These are phyloP conservation scores for Pleomassaria siparia DNA, from an alignment of 2,329 filamentous ascomycete genomes.

Conservation along the genomic window DNA sequence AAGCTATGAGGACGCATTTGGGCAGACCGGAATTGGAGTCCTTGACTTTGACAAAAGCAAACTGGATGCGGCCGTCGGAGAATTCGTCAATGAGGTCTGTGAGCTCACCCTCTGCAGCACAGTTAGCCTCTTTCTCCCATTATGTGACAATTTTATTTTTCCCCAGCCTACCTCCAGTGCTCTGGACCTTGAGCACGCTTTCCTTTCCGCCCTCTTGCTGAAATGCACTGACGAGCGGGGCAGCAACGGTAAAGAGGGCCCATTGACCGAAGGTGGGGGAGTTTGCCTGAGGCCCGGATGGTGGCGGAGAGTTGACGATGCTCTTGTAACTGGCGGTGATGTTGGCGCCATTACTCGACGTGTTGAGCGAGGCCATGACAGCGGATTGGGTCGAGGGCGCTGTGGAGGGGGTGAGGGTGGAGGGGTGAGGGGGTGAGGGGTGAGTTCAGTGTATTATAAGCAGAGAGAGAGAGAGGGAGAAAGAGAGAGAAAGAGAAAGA, in stretches of 20 bases:
- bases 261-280: slow-evolving; percentile 88
- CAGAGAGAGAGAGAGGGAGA: slow-evolving; percentile 3
- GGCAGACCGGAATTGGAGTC: slow-evolving; percentile 88
- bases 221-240: slow-evolving; percentile 89
- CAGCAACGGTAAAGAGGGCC: slow-evolving; percentile 91
- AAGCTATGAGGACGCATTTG: slow-evolving; percentile 91
- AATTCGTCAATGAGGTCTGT: slow-evolving; percentile 91
- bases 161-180: slow-evolving; percentile 72
- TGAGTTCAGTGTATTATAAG: slow-evolving; percentile 3
- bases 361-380: slow-evolving; percentile 72
- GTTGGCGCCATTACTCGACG: slow-evolving; percentile 55
- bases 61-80: slow-evolving; percentile 94
- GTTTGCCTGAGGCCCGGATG: slow-evolving; percentile 58
- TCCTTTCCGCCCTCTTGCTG: slow-evolving; percentile 84
- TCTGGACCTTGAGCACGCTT: slow-evolving; percentile 92
- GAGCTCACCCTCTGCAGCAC: slow-evolving; percentile 77
- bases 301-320: slow-evolving; percentile 62
- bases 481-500: slow-evolving; percentile 1
- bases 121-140: slow-evolving; percentile 22
- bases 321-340: slow-evolving; percentile 63
- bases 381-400: slow-evolving; percentile 29
- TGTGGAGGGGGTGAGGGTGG: slow-evolving; percentile 9
- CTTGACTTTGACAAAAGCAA: slow-evolving; percentile 94
- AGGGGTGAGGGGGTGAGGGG: slow-evolving; percentile 7
- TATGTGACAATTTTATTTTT: not conserved